Evolutionary conservation across 306 rosid species (phyloP), one percentile per base, ranked within the genome.

Genomic region (Medicago arabica): DNA sequence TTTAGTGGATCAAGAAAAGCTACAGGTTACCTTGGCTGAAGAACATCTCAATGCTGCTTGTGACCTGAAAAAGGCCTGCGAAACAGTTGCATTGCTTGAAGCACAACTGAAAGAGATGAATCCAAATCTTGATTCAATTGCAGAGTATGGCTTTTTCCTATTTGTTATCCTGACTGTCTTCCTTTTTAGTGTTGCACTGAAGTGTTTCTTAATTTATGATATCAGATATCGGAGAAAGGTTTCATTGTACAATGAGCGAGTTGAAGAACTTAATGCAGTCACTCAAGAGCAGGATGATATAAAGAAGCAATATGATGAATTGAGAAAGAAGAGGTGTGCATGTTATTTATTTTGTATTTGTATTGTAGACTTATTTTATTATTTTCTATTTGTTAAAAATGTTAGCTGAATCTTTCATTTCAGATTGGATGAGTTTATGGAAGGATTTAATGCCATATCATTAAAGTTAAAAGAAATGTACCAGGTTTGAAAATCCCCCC

Each of bases 341-440:
- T 67, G 19, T 61, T 71, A 19, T 13, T 60, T 57, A 19, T 11
- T 60, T 47, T 47, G 17, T 64, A 8, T 60, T 47, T 47, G 17
- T 64, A 8, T 36, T 1, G 31, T 28, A 3, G 31, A 38, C 28
- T 28, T 58, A 67, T 53, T 70, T 65, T 41, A 66, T 28, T 11
- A 18, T 43, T 74, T 43, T 69, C 66, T 65, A 54, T 60, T 36
- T 36, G 34, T 8, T 38, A 16, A 43, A 61, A 55, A 57, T 17
- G 11, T 85, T 50, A 60, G 40, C 19, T 76, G 82, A 64, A 47
- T 57, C 38, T 73, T 38, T 44, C 72, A 25, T 67, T 78, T 70
- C 81, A 95, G 99, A 83, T 82, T 95, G 87, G 99, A 95, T 11
- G 96, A 95, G 85, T 92, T 95, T 86, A 95, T 95, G 97, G 97